Evolutionary conservation across 169 alveolate genomes (phyloP), one percentile per base, ranked within the genome.

Genomic region (Babesia ovis): DNA sequence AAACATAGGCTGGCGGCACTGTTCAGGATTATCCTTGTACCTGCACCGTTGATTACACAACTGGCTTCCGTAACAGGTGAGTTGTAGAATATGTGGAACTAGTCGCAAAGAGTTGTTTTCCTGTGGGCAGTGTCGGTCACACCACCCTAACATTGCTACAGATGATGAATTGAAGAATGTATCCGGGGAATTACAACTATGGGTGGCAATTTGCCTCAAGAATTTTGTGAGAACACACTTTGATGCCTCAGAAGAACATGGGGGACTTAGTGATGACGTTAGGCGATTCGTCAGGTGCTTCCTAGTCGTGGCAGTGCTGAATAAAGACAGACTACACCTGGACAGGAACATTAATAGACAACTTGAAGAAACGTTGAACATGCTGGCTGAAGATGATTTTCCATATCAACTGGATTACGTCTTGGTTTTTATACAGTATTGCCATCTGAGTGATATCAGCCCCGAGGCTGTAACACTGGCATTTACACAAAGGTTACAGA

Each of bases 201-300:
- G 85, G 85, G 77, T 68, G 16, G 72, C 89, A n/a, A 81, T 81
- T 6, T 81, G 77, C 53, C 66, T 81, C 32, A 81, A 81, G 72
- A 81, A 81, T 56, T 81, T 41, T 29, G 59, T 61, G 20, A n/a
- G 70, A 45, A 50, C 32, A 22, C 43, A 66, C 18, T 70, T 72
- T 51, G 84, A 73, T 45, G 42, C 84, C 23, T 66, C 89, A 0
- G 84, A 81, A 54, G 46, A 82, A 5, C 72, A 68, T 39, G 89
- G 89, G 14, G 89, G 89, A 5, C 62, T 71, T 48, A 62, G 76
- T 31, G 85, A 70, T 20, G 54, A 72, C 22, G 23, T 71, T 18
- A 14, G 74, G 29, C 57, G 43, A 9, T 18, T 81, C 31, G 55
- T 81, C 39, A 34, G 72, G 39, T 72, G 83, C 34, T 42, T 81